Evolutionary conservation across 2,329 filamentous ascomycete species (phyloP).

Genomic region (Venturia oleaginea): DNA sequence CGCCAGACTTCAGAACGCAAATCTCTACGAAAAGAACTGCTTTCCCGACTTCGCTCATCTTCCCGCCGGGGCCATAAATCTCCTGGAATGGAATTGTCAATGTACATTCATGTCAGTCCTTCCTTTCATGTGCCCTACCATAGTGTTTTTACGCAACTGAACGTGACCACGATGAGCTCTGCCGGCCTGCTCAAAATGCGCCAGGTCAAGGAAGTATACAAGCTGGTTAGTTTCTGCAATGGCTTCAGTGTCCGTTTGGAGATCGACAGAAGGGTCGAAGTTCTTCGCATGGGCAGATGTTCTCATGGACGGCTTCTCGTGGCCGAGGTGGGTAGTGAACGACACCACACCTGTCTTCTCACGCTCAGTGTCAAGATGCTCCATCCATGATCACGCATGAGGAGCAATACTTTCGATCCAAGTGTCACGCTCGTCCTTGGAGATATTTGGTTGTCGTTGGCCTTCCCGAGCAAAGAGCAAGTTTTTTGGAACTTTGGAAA

Average conservation of each 20-base stretch:
- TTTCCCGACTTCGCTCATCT: background rate
- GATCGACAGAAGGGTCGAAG: background rate
- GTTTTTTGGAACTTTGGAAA: background rate
- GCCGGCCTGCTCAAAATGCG: background rate
- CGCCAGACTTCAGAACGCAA: background rate
- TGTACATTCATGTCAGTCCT: background rate
- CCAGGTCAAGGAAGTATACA: slow-evolving; percentile 1
- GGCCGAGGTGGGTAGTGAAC: background rate
- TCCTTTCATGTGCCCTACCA: background rate
- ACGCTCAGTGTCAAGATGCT: background rate
- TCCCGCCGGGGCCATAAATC: background rate
- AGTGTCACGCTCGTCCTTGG: background rate
- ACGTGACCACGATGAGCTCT: background rate
- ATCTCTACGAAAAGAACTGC: background rate
- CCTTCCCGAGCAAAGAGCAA: background rate
- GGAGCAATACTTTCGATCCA: slow-evolving; percentile 1
- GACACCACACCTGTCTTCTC: background rate
- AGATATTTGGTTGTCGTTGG: background rate
- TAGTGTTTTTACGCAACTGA: background rate
- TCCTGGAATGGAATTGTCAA: background rate
- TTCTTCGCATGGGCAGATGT: background rate
- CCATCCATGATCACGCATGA: background rate
- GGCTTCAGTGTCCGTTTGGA: background rate
- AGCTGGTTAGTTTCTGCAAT: background rate
- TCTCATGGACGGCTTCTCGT: background rate